Percentiles rank a stretch among this genome's conserved stretches.
Conservation (phyloP, 2,329 filamentous ascomycete genomes). For the Bipolaris cookei region DNA sequence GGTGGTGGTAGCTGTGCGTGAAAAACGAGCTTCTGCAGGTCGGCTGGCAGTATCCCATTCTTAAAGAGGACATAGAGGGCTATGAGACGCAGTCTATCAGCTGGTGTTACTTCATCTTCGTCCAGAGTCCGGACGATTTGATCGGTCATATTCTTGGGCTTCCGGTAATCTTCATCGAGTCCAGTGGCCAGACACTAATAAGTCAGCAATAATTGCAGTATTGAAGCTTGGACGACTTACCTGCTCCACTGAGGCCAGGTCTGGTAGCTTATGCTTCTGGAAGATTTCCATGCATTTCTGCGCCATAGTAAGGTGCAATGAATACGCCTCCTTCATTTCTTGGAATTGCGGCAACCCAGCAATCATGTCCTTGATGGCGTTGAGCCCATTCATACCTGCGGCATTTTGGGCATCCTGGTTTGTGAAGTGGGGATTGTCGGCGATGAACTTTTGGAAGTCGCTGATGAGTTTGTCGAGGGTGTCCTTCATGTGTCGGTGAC, state of each 20-base stretch:
- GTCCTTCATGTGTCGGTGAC: slow-evolving; percentile 97
- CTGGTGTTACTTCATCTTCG: slow-evolving; percentile 72
- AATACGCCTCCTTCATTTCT: slow-evolving; percentile 93
- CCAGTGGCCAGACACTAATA: slow-evolving; percentile 79
- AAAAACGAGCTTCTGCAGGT: slow-evolving; percentile 81
- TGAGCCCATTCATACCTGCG: slow-evolving; percentile 82
- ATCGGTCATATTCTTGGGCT: slow-evolving; percentile 86
- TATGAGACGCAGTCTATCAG: slow-evolving; percentile 83
- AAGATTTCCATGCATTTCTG: slow-evolving; percentile 97
- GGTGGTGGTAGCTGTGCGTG: slow-evolving; percentile 79
- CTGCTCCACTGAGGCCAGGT: slow-evolving; percentile 88
- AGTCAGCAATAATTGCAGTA: slow-evolving; percentile 2
- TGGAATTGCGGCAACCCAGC: slow-evolving; percentile 93
- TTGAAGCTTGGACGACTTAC: slow-evolving; percentile 39
- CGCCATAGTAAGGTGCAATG: slow-evolving; percentile 93
- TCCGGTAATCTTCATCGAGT: slow-evolving; percentile 88
- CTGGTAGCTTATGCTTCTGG: slow-evolving; percentile 80
- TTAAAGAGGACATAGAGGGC: slow-evolving; percentile 85
- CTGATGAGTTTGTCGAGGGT: slow-evolving; percentile 91
- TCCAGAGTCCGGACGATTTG: slow-evolving; percentile 87
- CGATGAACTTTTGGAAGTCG: slow-evolving; percentile 91
- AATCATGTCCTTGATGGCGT: slow-evolving; percentile 96
- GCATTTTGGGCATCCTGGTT: slow-evolving; percentile 71
- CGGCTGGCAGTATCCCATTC: slow-evolving; percentile 81
- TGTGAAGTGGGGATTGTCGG: slow-evolving; percentile 90